A percentile compares a stretch with the other conserved stretches of the same genome.
Evolutionary conservation across 345 rosid genomes (phyloP).

Genomic region (Citrus trifoliata): DNA sequence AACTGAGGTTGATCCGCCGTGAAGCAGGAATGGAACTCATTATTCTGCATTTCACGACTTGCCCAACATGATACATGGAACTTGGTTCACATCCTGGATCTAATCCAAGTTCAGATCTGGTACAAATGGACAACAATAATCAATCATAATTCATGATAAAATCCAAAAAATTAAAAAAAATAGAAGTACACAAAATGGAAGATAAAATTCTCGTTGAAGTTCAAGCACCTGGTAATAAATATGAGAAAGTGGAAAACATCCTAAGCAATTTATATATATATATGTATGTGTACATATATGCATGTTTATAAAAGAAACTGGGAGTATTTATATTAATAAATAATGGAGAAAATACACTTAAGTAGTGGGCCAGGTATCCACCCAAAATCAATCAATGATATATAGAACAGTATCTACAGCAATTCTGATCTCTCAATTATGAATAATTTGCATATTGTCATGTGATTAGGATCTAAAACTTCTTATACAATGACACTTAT

Average conservation of each 20-base stretch:
- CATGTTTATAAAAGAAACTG: no score
- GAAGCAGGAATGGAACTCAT: conserved; percentile 58
- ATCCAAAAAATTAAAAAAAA: background rate
- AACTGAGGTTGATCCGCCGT: conserved; percentile 81
- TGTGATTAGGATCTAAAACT: background rate
- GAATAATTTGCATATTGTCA: background rate
- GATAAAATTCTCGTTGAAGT: background rate
- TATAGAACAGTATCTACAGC: background rate
- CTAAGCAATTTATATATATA: background rate
- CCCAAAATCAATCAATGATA: no score
- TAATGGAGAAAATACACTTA: no score
- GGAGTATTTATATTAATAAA: no score
- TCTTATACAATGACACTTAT: background rate
- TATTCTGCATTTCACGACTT: conserved; percentile 95
- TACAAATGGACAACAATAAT: conserved; percentile 22
- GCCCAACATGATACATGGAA: conserved; percentile 77
- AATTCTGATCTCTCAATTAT: background rate
- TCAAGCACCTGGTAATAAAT: background rate
- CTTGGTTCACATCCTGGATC: conserved; percentile 69
- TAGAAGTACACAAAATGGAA: background rate
- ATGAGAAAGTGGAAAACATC: background rate
- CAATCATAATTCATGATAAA: conserved; percentile 16
- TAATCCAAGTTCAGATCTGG: conserved; percentile 90
- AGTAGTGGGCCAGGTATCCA: no score
- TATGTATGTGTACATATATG: no score